Conservation (phyloP, 768 basidiomycete genomes). For the Pseudohyphozyma bogoriensis region DNA sequence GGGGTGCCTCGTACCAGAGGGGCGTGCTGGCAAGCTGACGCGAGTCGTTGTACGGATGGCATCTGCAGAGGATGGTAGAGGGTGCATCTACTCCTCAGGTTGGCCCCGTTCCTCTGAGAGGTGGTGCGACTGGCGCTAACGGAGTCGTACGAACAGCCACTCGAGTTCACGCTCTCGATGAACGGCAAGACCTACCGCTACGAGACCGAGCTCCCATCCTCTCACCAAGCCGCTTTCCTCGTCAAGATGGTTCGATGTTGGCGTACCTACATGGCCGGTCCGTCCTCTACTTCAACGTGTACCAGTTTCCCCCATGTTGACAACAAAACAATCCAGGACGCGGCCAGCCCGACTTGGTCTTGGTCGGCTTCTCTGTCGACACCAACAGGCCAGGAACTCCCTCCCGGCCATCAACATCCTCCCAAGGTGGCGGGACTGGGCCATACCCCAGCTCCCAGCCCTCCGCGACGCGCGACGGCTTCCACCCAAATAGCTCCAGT, state of each 20-base stretch:
- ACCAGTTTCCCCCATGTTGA: background rate
- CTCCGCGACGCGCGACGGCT: background rate
- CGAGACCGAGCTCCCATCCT: constrained; percentile 25
- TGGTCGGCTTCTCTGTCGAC: constrained; percentile 28
- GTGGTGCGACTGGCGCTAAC: background rate
- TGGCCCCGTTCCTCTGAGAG: background rate
- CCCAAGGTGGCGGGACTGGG: too few relatives aligned
- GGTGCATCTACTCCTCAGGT: background rate
- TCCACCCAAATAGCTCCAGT: background rate
- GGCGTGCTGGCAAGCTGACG: background rate
- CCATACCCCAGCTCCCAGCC: background rate
- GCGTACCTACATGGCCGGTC: constrained; percentile 19
- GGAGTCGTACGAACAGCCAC: constrained; percentile 21
- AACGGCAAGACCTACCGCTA: constrained; percentile 25
- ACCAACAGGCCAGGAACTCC: background rate
- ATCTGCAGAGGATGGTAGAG: background rate
- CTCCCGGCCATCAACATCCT: background rate
- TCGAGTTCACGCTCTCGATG: constrained; percentile 22
- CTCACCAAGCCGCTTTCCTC: constrained; percentile 26
- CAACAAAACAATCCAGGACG: constrained; percentile 1
- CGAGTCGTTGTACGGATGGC: background rate
- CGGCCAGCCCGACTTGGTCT: constrained; percentile 1
- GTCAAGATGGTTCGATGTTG: constrained; percentile 26
- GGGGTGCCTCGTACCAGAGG: too few relatives aligned
- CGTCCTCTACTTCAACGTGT: background rate